Percentiles rank a stretch among this genome's conserved stretches.
Conservation (phyloP, 768 basidiomycete species). For the Russula vinacea region DNA sequence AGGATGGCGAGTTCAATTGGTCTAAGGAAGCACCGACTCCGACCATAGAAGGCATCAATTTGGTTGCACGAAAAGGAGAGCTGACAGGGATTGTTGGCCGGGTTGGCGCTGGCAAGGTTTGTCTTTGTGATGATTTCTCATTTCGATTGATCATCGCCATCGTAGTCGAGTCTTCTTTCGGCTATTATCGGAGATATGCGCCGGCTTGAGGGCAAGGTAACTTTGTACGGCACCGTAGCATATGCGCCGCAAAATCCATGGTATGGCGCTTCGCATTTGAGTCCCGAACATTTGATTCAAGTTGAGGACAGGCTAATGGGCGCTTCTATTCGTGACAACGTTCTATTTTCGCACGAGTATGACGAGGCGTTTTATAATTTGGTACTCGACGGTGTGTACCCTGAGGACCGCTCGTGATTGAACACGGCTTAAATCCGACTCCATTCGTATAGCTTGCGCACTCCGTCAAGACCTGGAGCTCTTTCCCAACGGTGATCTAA, state of each 20-base stretch:
- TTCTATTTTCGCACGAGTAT: constrained; percentile 85
- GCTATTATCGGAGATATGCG: constrained; percentile 89
- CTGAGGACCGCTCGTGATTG: neutral
- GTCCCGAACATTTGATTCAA: neutral
- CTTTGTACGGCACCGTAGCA: constrained; percentile 64
- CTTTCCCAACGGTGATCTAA: constrained; percentile 77
- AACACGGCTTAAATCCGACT: neutral
- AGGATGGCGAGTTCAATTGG: constrained; percentile 83
- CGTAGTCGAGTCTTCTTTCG: constrained; percentile 66
- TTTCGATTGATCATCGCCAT: constrained; percentile 17
- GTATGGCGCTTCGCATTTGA: constrained; percentile 39
- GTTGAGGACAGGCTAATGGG: constrained; percentile 67
- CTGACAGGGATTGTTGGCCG: constrained; percentile 82
- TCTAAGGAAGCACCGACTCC: constrained; percentile 51
- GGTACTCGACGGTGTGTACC: constrained; percentile 65
- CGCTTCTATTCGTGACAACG: constrained; percentile 84
- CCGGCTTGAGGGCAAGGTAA: constrained; percentile 67
- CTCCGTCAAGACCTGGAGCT: constrained; percentile 75
- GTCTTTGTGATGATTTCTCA: constrained; percentile 24
- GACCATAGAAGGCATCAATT: constrained; percentile 71
- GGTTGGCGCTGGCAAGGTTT: constrained; percentile 87
- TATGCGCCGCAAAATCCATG: constrained; percentile 89
- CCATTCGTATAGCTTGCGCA: constrained; percentile 63
- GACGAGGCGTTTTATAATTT: constrained; percentile 81
- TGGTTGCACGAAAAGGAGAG: constrained; percentile 78